Conservation (phyloP, 2,329 filamentous ascomycete genomes). For the Magnaporthales sp. region DNA sequence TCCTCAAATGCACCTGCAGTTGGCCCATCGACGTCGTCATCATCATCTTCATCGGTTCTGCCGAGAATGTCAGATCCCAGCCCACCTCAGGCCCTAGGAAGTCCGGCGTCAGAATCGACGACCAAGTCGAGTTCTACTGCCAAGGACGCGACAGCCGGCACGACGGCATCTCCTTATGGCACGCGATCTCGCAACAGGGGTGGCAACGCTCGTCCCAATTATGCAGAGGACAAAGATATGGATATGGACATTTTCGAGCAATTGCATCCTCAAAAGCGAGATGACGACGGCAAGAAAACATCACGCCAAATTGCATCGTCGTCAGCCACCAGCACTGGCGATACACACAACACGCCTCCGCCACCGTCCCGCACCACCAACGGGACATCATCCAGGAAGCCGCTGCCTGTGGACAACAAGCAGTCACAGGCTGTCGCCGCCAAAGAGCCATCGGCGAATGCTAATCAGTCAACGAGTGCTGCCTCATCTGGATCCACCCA, state of each 20-base stretch:
- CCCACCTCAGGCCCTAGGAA: constrained; percentile 12
- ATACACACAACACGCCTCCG: constrained; percentile 28
- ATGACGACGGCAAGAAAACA: constrained; percentile 49
- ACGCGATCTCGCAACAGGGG: constrained; percentile 88
- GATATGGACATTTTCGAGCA: constrained; percentile 76
- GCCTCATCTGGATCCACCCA: constrained; percentile 32
- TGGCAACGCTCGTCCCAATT: constrained; percentile 76
- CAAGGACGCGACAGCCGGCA: constrained; percentile 38
- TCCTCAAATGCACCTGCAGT: constrained; percentile 6
- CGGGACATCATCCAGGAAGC: constrained; percentile 18
- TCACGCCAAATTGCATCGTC: constrained; percentile 26
- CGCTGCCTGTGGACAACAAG: constrained; percentile 26
- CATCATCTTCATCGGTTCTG: constrained; percentile 17
- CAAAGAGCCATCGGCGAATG: constrained; percentile 22
- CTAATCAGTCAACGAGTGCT: not conserved
- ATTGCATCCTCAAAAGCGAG: constrained; percentile 45
- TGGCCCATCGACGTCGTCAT: constrained; percentile 7
- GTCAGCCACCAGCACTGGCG: constrained; percentile 17
- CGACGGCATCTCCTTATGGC: constrained; percentile 66
- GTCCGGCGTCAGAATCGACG: constrained; percentile 31
- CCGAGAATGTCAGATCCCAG: constrained; percentile 22
- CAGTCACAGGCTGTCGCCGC: constrained; percentile 21
- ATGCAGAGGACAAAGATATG: constrained; percentile 86
- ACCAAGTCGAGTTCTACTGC: constrained; percentile 34
- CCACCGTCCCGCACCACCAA: constrained; percentile 15